Evolutionary conservation across 495 filamentous ascomycete species (phyloP).

Genomic region (Aspergillus carlsbadensis): DNA sequence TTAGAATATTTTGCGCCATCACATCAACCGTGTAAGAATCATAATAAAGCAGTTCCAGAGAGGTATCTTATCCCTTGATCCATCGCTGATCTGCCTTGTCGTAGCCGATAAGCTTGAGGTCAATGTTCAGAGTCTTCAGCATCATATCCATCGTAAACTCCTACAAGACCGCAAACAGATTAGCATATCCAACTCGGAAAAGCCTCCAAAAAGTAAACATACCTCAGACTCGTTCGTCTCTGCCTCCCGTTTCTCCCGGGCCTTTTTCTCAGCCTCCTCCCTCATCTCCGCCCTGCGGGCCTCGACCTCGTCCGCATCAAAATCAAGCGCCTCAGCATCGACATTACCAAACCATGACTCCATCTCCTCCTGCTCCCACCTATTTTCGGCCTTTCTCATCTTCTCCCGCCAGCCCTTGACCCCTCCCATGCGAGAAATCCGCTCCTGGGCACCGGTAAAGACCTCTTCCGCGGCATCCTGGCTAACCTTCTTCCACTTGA

Average conservation of each 20-base stretch:
- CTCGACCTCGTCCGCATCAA: slow-evolving; percentile 31
- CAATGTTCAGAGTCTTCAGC: slow-evolving; percentile 66
- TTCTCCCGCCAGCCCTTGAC: slow-evolving; percentile 52
- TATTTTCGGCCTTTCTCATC: slow-evolving; percentile 36
- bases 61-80: slow-evolving; percentile 32
- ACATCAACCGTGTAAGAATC: not conserved
- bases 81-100: slow-evolving; percentile 55
- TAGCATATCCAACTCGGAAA: slow-evolving; percentile 3
- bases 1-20: not conserved
- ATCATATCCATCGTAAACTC: slow-evolving; percentile 73
- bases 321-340: slow-evolving; percentile 11
- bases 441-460: slow-evolving; percentile 40
- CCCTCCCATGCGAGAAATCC: slow-evolving; percentile 55
- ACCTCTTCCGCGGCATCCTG: slow-evolving; percentile 54
- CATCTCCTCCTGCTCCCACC: slow-evolving; percentile 34
- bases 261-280: slow-evolving; percentile 24
- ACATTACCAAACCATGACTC: slow-evolving; percentile 18
- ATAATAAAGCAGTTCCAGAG: not conserved
- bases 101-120: slow-evolving; percentile 61
- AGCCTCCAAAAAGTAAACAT: slow-evolving; percentile 23
- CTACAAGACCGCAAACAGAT: slow-evolving; percentile 22
- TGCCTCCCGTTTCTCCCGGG: slow-evolving; percentile 25
- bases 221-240: slow-evolving; percentile 40
- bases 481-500: slow-evolving; percentile 47
- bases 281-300: slow-evolving; percentile 25